Base-by-base conservation (phyloP, 1,139 yeast species). In the Candida sp. region DNA sequence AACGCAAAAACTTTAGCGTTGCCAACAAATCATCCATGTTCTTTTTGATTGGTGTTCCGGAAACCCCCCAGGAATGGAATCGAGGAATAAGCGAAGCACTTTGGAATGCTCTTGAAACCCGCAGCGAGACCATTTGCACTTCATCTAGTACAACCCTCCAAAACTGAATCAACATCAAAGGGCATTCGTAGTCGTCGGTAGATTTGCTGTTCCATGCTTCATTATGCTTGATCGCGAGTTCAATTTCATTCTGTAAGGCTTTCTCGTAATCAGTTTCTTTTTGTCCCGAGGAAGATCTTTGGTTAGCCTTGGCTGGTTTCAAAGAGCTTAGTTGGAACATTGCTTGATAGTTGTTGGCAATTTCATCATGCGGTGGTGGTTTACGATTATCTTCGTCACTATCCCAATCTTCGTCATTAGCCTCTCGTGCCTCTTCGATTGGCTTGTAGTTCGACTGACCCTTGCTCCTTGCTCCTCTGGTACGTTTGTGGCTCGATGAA, bases 31-130 rank as follows among this genome's bases (percentile, higher is more conserved):
- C 97, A 44, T 73, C 71, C 52, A 90, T 69, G 44, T 81, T 76
- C 56, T 82, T 83, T 56, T 85, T 83, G 8, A 92, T 88, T 0
- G 98, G 96, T 0, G 99, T 94, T 5, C 99, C 99, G 0, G 97
- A 89, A 0, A 92, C 97, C 6, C 97, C 97, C 98, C 98, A 94
- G 0, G 97, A 85, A 69, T 94, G 98, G 48, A 84, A 81, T 49
- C 97, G 74, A 3, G 97, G 96, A 26, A 94, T 83, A 39, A 89
- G 72, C 3, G 90, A 76, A 0, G 97, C 92, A 52, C 91, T 90
- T 55, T 83, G 85, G 27, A 96, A 91, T 1, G 96, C 91, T 47
- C 89, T 80, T 1, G 94, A 83, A 2, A 84, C 77, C 23, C 88
- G 86, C 4, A 86, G 82, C 5, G 90, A 84, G 3, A 94, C 89